Evolutionary conservation across 192 early-diverging fungal genomes (phyloP).

Genomic region (Coemansia aciculifera): DNA sequence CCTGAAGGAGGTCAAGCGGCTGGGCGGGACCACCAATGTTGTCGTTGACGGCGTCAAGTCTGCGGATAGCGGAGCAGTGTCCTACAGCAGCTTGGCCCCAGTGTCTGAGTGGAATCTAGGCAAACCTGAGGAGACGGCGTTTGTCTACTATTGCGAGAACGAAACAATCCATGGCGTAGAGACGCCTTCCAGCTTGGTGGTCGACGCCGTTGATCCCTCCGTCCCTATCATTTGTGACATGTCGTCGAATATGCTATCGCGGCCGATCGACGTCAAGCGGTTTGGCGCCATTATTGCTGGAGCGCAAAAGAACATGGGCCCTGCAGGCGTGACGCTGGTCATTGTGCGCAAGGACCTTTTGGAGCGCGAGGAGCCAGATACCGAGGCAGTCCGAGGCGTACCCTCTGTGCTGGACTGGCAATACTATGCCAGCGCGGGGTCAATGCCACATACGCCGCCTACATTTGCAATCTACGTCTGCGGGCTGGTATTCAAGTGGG

Average conservation of each 20-base stretch:
- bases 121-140: conserved; percentile 70
- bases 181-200: conserved; percentile 55
- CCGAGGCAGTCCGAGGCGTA: conserved; percentile 48
- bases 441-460: conserved; percentile 96
- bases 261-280: conserved; percentile 74
- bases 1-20: conserved; percentile 74
- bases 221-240: conserved; percentile 91
- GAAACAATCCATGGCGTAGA: conserved; percentile 98
- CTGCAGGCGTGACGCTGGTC: conserved; percentile 90
- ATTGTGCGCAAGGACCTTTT: conserved; percentile 91
- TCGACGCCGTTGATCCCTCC: conserved; percentile 44
- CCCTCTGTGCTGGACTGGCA: conserved; percentile 89
- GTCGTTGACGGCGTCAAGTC: conserved; percentile 70
- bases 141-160: conserved; percentile 96
- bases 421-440: conserved; percentile 75
- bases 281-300: conserved; percentile 92
- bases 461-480: conserved; percentile 92
- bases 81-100: conserved; percentile 59
- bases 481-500: conserved; percentile 86
- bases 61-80: conserved; percentile 46
- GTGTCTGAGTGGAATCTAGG: conserved; percentile 68
- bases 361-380: conserved; percentile 52
- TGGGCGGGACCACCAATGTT: conserved; percentile 81
- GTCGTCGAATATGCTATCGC: conserved; percentile 82
- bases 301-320: conserved; percentile 95